These are phyloP conservation scores for Lipomyces spencermartinsiae DNA, from an alignment of 805 yeast genomes.

Conservation along the genomic window DNA sequence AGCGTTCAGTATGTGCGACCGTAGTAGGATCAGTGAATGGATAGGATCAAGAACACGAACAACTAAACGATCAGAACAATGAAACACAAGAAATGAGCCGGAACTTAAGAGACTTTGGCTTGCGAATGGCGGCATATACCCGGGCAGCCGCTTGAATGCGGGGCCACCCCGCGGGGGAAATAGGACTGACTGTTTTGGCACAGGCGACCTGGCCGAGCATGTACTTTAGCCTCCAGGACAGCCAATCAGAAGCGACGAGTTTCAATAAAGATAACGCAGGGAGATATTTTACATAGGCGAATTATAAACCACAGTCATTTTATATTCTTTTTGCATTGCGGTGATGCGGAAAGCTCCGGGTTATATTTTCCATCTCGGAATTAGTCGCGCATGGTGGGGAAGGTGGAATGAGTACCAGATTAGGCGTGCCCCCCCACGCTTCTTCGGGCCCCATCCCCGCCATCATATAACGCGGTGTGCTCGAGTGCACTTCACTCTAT, in stretches of 20 bases:
- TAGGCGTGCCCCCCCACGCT: not conserved
- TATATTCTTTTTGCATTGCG: not conserved
- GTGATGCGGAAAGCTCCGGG: no score
- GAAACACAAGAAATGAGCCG: not conserved
- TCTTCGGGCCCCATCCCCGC: not conserved
- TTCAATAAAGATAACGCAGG: not conserved
- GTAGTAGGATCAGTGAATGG: not conserved
- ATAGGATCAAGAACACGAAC: not conserved
- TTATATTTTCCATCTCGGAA: no score
- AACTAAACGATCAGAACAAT: not conserved
- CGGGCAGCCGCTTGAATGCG: not conserved
- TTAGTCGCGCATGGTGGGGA: not conserved
- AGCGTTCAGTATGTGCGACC: not conserved
- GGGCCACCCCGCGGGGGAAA: not conserved
- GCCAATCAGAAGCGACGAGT: not conserved
- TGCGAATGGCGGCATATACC: no score
- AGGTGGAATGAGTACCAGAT: not conserved
- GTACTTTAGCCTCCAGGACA: not conserved
- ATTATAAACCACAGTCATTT: not conserved
- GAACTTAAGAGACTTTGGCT: not conserved
- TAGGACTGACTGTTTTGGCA: not conserved
- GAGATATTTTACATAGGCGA: not conserved
- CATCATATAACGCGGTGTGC: not conserved
- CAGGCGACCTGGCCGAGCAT: not conserved
- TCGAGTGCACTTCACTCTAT: no score